A percentile compares a stretch with the other conserved stretches of the same genome.
These are phyloP conservation scores for Russula vinacea DNA, from an alignment of 768 basidiomycete genomes.

Conservation along the genomic window DNA sequence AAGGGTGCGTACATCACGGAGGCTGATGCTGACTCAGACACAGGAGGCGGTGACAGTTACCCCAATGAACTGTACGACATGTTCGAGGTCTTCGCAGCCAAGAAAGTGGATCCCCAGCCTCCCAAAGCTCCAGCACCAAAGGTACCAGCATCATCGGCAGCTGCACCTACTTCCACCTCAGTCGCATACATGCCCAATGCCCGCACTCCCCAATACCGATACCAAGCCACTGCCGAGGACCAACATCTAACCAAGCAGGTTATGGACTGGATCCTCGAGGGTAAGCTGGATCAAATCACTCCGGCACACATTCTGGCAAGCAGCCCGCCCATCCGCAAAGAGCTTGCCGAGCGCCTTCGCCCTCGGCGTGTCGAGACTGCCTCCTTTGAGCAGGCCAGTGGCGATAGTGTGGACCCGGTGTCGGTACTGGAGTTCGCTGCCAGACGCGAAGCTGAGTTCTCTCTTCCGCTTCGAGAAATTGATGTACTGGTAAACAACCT, in stretches of 20 bases:
- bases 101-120: not conserved
- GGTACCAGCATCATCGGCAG: not conserved
- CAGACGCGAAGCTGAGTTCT: not conserved
- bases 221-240: not conserved
- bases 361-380: not conserved
- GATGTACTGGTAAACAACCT: not conserved
- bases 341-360: not conserved
- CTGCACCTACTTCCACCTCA: not conserved
- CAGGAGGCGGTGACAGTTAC: not conserved
- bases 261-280: not conserved
- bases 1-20: not conserved
- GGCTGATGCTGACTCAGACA: not conserved
- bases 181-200: not conserved
- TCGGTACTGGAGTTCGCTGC: not conserved
- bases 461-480: not conserved
- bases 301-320: not conserved
- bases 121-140: no score
- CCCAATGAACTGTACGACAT: not conserved
- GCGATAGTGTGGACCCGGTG: not conserved
- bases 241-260: not conserved
- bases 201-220: not conserved
- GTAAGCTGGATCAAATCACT: not conserved
- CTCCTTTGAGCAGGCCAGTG: not conserved
- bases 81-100: not conserved
- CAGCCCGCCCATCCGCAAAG: not conserved